Evolutionary conservation across 371 early-diverging fungal species (phyloP).

Genomic region (Mortierella sp.): DNA sequence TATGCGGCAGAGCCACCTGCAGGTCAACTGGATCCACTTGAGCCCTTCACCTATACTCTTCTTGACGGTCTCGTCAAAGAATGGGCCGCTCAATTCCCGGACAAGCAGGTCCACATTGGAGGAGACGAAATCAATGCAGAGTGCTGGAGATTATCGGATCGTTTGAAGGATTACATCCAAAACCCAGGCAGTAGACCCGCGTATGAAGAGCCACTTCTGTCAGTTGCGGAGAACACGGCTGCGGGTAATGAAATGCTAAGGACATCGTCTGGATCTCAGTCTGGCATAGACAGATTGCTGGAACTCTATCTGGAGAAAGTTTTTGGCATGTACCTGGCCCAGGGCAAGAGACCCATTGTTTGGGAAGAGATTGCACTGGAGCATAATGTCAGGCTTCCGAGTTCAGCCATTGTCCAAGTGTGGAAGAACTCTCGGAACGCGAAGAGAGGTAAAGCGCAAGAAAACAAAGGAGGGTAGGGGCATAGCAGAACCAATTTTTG

Average conservation of each 20-base stretch:
- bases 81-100: conserved; percentile 70
- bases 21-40: conserved; percentile 80
- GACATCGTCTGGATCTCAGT: conserved; percentile 8
- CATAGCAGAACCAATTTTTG: too few species aligned
- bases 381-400: conserved; percentile 44
- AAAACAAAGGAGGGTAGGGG: too few species aligned
- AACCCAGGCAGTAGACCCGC: conserved; percentile 2
- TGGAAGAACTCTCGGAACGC: conserved; percentile 67
- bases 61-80: conserved; percentile 73
- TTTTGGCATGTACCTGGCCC: conserved; percentile 32
- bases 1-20: conserved; percentile 77
- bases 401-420: conserved; percentile 65
- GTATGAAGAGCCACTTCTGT: conserved; percentile 20
- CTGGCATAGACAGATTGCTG: conserved; percentile 36
- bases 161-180: conserved; percentile 30
- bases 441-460: conserved; percentile 55
- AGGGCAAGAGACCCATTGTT: conserved; percentile 40
- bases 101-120: conserved; percentile 75
- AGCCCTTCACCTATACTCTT: conserved; percentile 65
- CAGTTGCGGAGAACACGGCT: not conserved
- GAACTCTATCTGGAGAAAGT: conserved; percentile 33
- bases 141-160: conserved; percentile 65
- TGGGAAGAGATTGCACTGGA: conserved; percentile 54
- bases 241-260: conserved; percentile 2
- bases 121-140: conserved; percentile 81